phyloP scores from a whole-genome alignment of 1,139 yeast genomes.

The Tardiomyces blankii region DNA sequence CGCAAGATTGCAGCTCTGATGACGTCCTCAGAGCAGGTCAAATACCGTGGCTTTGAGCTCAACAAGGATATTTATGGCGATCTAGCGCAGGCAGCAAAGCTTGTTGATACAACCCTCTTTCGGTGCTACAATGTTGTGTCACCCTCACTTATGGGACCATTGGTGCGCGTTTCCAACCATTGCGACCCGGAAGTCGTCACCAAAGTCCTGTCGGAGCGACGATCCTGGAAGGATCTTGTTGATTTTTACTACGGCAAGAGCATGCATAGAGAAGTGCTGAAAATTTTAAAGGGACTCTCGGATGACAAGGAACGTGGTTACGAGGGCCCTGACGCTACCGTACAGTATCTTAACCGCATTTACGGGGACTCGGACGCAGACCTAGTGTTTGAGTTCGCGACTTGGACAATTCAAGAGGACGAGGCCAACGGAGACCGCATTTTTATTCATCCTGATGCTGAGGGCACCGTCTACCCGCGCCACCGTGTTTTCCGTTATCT shows the following conservation, averaged over 20 bases:
- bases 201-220: constrained; percentile 38
- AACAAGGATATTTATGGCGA: constrained; percentile 9
- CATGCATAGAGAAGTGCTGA: constrained; percentile 58
- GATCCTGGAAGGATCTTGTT: constrained; percentile 55
- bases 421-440: constrained; percentile 36
- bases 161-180: constrained; percentile 61
- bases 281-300: constrained; percentile 33
- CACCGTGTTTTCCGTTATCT: constrained; percentile 1
- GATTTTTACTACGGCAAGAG: constrained; percentile 64
- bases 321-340: constrained; percentile 38
- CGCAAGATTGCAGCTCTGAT: constrained; percentile 31
- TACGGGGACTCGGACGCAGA: constrained; percentile 36
- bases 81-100: constrained; percentile 29
- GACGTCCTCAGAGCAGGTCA: constrained; percentile 12
- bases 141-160: constrained; percentile 71
- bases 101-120: constrained; percentile 74
- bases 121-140: constrained; percentile 57
- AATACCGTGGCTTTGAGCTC: constrained; percentile 18
- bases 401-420: constrained; percentile 41
- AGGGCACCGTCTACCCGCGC: constrained; percentile 40
- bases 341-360: constrained; percentile 56
- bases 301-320: constrained; percentile 10
- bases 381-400: constrained; percentile 47
- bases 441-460: constrained; percentile 58
- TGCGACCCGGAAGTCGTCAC: constrained; percentile 62